Evolutionary conservation across 1,139 yeast genomes (phyloP), one percentile per base, ranked within the genome.

Genomic region (Saccharomyces hybrid): DNA sequence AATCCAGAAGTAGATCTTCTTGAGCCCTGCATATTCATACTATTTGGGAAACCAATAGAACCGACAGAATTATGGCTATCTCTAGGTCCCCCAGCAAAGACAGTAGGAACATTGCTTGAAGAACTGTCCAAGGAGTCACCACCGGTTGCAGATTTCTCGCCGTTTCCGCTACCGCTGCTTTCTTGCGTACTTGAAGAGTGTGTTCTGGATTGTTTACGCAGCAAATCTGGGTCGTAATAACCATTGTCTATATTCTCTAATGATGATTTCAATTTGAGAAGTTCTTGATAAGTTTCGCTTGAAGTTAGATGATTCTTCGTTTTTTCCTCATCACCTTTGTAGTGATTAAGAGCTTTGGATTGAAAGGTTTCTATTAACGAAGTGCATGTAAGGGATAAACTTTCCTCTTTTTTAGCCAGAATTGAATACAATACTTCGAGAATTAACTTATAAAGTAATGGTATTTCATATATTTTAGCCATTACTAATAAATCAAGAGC

Each of bases 391-490:
- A 75, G 72, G 50, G 80, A 73, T 34, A 84, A 68, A 54, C 74
- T 74, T 6, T 77, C 76, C 62, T 84, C 90, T 58, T 83, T 83
- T 57, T 83, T 75, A 1, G 88, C 87, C 58, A 86, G 77, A 11
- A 85, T 78, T 1, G 87, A 86, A 67, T 82, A 86, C 55, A 86
- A 71, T 0, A 83, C 83, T 63, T 86, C 95, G 54, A 81, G 73
- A 50, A 86, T 79, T 61, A 85, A 73, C 63, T 85, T 89, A 64
- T 83, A 84, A 42, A 86, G 71, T 55, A 86, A 71, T 0, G 91
- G 91, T 19, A 86, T 78, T 58, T 82, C 82, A 64, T 81, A 84
- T 57, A 80, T 77, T 61, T 83, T 83, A 1, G 89, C 78, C 61
- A 84, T 75, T 29, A 82, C 70, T 60, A 86, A 73, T 53, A 83